These are phyloP conservation scores for Claviceps pusilla DNA, from an alignment of 2,329 filamentous ascomycete genomes.

Conservation along the genomic window DNA sequence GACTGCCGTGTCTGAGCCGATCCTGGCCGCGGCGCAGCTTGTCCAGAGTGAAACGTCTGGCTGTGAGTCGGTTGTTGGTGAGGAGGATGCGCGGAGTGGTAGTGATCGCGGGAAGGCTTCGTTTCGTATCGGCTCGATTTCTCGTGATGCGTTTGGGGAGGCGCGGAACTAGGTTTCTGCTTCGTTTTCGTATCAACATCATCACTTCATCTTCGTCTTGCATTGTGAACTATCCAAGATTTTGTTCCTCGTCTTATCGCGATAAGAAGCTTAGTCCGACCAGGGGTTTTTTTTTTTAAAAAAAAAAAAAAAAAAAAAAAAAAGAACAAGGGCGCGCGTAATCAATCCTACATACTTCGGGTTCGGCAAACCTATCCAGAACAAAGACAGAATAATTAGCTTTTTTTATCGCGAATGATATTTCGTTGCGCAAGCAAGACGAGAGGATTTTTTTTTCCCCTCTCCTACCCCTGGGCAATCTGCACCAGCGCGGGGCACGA, in stretches of 20 bases:
- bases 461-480: not conserved
- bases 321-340: constrained; percentile 3
- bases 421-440: not conserved
- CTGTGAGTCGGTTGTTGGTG: constrained; percentile 3
- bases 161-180: constrained; percentile 22
- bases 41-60: not conserved
- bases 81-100: not conserved
- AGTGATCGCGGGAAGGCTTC: constrained; percentile 20
- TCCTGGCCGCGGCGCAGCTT: constrained; percentile 5
- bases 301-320: not conserved
- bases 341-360: constrained; percentile 38
- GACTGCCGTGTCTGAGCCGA: constrained; percentile 7
- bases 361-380: constrained; percentile 51
- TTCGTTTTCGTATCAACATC: not conserved
- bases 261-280: no score
- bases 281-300: not conserved
- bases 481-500: not conserved
- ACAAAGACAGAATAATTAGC: not conserved
- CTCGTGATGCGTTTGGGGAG: constrained; percentile 6
- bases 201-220: not conserved
- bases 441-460: not conserved
- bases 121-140: constrained; percentile 29
- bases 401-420: not conserved
- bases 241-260: no score
- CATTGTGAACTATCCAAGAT: no score